These are phyloP conservation scores for Yamadazyma endophytica DNA, from an alignment of 805 yeast genomes.

Conservation along the genomic window DNA sequence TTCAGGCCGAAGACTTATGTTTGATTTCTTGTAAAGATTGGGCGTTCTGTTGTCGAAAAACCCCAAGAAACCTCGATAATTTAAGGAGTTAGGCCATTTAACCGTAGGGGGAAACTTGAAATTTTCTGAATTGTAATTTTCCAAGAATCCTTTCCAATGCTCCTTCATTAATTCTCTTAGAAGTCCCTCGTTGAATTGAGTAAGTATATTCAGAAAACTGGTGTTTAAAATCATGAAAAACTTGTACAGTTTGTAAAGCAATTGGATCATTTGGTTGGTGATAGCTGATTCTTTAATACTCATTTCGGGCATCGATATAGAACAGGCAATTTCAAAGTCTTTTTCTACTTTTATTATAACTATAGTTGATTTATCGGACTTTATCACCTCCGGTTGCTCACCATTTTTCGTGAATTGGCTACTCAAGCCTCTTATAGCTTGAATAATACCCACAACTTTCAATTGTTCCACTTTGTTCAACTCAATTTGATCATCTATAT, in stretches of 20 bases:
- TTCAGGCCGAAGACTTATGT: no score
- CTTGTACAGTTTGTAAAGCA: conserved; percentile 18
- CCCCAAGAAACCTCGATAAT: conserved; percentile 34
- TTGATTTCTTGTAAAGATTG: conserved; percentile 24
- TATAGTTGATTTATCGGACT: conserved; percentile 21
- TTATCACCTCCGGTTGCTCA: conserved; percentile 17
- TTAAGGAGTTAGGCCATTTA: conserved; percentile 34
- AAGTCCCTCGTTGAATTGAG: conserved; percentile 13
- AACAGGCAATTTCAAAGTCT: conserved; percentile 23
- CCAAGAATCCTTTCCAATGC: conserved; percentile 28
- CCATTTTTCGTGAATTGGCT: conserved; percentile 15
- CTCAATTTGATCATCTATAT: conserved; percentile 7
- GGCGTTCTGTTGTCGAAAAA: conserved; percentile 14
- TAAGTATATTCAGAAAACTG: conserved; percentile 15
- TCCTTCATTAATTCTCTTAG: conserved; percentile 15
- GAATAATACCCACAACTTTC: conserved; percentile 29
- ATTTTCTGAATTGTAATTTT: conserved; percentile 19
- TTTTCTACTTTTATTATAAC: conserved; percentile 22
- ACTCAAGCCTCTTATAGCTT: conserved; percentile 32
- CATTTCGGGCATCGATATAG: conserved; percentile 15
- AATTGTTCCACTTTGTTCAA: conserved; percentile 19
- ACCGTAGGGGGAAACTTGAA: conserved; percentile 18
- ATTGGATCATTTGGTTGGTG: conserved; percentile 21
- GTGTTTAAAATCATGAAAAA: conserved; percentile 26
- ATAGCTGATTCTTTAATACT: conserved; percentile 15